Evolutionary conservation across 2,329 filamentous ascomycete species (phyloP), one percentile per base, ranked within the genome.

Genomic region (Huntiella bhutanensis): DNA sequence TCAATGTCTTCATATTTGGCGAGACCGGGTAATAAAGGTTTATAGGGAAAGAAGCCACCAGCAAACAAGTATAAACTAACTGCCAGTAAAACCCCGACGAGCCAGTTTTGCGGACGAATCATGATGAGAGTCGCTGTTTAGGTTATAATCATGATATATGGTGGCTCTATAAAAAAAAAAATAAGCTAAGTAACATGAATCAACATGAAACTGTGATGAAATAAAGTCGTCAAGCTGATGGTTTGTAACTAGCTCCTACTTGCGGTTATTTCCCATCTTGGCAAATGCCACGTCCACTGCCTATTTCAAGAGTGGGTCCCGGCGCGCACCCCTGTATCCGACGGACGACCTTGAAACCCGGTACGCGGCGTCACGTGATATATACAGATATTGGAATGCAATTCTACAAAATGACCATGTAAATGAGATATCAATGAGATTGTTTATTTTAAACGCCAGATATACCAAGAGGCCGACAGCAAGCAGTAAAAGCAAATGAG

Each of bases 31-130:
- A 98, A 70, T 53, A 94, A 81, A 2, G 91, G 86, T 58, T 98
- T 98, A 64, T 96, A 95, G 5, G 91, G 91, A 58, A 98, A 98
- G 70, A 98, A 98, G 11, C 91, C 88, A 32, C 77, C 75, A 19
- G 83, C 87, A 60, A 96, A 96, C 52, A 80, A 62, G 17, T 32
- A 32, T 28, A 43, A 33, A 11, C 28, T 34, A 11, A 33, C 38
- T 13, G 28, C 22, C 22, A 28, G 22, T 28, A 28, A 28, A 28
- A 28, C 22, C 22, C 22, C 7, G 8, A 28, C 22, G 8, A 28
- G 22, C 22, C 22, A 28, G 22, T 28, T 28, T 28, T 28, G 22
- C 6, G 22, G 22, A 28, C 22, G 22, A 28, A 28, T 28, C 22
- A 28, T 28, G 22, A 28, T 28, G 2, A 2, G 8, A 10, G 8